These are phyloP conservation scores for Dothideomycetidae sp. DNA, from an alignment of 2,329 filamentous ascomycete genomes.

Conservation along the genomic window DNA sequence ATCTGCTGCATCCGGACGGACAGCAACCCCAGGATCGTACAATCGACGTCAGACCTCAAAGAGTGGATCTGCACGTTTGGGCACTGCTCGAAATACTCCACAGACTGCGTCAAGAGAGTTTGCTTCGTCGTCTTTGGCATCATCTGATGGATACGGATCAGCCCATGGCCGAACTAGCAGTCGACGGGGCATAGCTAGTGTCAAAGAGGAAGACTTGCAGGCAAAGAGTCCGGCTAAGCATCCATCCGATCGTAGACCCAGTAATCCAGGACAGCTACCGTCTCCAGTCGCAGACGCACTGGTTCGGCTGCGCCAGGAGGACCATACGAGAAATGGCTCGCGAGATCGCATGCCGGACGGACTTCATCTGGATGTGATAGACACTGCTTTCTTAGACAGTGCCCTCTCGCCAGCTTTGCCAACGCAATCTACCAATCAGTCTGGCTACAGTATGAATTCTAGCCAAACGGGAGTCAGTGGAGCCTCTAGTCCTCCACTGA, in stretches of 20 bases:
- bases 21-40: slow-evolving; percentile 46
- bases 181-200: slow-evolving; percentile 15
- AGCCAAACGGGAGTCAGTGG: slow-evolving; percentile 23
- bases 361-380: slow-evolving; percentile 37
- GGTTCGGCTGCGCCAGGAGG: slow-evolving; percentile 45
- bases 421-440: slow-evolving; percentile 5
- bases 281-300: slow-evolving; percentile 55
- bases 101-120: slow-evolving; percentile 48
- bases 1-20: slow-evolving; percentile 45
- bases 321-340: slow-evolving; percentile 52
- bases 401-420: slow-evolving; percentile 13
- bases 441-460: slow-evolving; percentile 5
- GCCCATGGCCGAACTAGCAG: slow-evolving; percentile 4
- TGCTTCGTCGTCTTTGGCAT: slow-evolving; percentile 4
- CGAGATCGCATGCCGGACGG: slow-evolving; percentile 66
- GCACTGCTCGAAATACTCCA: slow-evolving; percentile 47
- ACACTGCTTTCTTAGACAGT: slow-evolving; percentile 26
- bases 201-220: slow-evolving; percentile 9
- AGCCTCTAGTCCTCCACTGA: slow-evolving; percentile 25
- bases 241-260: slow-evolving; percentile 3
- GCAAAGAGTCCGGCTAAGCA: slow-evolving; percentile 5
- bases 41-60: slow-evolving; percentile 56
- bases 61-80: slow-evolving; percentile 19
- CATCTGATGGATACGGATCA: slow-evolving; percentile 6
- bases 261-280: slow-evolving; percentile 41